phyloP scores from a whole-genome alignment of 306 rosid species.

The Ormosia emarginata region DNA sequence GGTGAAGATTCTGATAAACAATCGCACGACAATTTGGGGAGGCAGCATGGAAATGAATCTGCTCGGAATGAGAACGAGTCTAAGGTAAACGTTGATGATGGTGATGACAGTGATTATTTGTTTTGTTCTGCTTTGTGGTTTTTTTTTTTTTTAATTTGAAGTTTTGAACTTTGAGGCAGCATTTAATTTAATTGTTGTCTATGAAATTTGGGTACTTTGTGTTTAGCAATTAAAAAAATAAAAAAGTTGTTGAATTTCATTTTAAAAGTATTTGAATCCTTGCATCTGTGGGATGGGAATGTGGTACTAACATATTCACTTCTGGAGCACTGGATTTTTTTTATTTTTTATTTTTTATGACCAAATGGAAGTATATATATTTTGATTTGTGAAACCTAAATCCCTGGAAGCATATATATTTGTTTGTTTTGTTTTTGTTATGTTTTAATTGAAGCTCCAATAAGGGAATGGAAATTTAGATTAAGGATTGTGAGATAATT shows the following conservation, averaged over 20 bases:
- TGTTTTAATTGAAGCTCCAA: constrained; percentile 10
- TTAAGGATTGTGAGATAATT: background rate
- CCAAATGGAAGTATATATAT: background rate
- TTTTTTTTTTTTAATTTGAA: background rate
- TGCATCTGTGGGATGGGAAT: constrained; percentile 9
- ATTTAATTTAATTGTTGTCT: background rate
- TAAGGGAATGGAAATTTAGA: constrained; percentile 3
- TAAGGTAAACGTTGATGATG: constrained; percentile 42
- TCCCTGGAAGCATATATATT: background rate
- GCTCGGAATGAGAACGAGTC: constrained; percentile 34
- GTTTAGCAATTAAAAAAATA: background rate
- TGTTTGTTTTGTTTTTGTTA: background rate
- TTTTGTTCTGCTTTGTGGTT: background rate
- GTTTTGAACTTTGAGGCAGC: background rate
- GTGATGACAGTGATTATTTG: background rate
- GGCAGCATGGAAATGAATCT: constrained; percentile 29
- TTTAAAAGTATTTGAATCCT: background rate
- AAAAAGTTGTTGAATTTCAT: background rate
- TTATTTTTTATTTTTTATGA: too few relatives aligned
- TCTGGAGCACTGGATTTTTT: background rate
- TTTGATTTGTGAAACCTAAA: too few relatives aligned
- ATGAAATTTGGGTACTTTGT: background rate
- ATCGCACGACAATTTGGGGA: constrained; percentile 27
- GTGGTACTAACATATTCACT: background rate
- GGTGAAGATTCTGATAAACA: constrained; percentile 67